phyloP scores from a whole-genome alignment of 352 stramenopile genomes.

The Ophiocytium majus region DNA sequence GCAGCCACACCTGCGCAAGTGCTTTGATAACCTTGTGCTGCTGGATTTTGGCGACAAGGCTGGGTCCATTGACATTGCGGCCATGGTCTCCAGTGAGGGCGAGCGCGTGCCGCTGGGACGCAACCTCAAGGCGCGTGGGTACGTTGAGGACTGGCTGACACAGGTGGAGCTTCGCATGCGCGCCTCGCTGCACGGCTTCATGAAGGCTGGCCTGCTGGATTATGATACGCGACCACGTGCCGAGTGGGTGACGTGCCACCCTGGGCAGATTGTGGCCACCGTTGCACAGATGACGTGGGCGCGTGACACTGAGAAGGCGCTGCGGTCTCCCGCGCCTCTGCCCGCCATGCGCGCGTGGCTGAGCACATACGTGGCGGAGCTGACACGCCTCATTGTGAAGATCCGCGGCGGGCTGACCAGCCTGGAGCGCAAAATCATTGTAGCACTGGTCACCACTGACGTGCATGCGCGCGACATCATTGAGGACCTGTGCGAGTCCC shows the following conservation, averaged over 20 bases:
- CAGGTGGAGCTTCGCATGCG: constrained; percentile 59
- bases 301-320: constrained; percentile 74
- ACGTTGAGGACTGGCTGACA: constrained; percentile 77
- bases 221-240: constrained; percentile 76
- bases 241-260: constrained; percentile 80
- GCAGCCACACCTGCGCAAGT: constrained; percentile 85
- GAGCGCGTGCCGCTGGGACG: constrained; percentile 79
- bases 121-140: constrained; percentile 79
- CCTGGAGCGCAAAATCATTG: constrained; percentile 83
- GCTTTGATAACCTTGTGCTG: constrained; percentile 74
- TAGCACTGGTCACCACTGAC: constrained; percentile 84
- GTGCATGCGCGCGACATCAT: constrained; percentile 87
- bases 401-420: constrained; percentile 80
- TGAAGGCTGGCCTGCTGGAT: constrained; percentile 82
- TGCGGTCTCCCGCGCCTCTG: constrained; percentile 58
- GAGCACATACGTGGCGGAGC: constrained; percentile 62
- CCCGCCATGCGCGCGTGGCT: constrained; percentile 55
- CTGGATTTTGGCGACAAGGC: constrained; percentile 61
- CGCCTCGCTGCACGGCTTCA: constrained; percentile 63
- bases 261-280: constrained; percentile 84
- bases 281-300: constrained; percentile 89
- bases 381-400: constrained; percentile 84
- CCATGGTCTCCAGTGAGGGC: constrained; percentile 84
- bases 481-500: constrained; percentile 62
- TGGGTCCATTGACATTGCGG: constrained; percentile 78